These are phyloP conservation scores for Pholiota microspora DNA, from an alignment of 768 basidiomycete species.

Conservation along the genomic window DNA sequence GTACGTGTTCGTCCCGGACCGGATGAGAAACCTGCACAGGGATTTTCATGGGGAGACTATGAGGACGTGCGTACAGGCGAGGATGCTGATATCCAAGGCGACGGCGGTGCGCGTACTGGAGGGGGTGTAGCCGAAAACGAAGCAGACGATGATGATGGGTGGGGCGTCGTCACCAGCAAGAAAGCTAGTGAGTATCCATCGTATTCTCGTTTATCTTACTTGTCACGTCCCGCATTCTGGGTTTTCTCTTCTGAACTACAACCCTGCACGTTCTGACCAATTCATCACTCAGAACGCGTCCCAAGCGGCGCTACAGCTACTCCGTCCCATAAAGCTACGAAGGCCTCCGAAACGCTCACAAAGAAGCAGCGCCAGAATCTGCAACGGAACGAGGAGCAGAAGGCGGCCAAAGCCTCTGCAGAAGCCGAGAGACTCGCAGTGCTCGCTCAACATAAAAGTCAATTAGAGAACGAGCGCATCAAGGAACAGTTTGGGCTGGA, in stretches of 20 bases:
- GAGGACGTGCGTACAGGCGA: constrained; percentile 53
- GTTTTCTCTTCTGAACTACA: no score
- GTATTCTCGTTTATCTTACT: no score
- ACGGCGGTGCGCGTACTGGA: constrained; percentile 51
- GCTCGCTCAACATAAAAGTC: constrained; percentile 59
- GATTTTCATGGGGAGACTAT: constrained; percentile 78
- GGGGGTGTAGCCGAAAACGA: constrained; percentile 27
- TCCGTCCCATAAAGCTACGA: constrained; percentile 14
- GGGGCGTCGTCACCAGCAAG: constrained; percentile 72
- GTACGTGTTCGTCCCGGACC: constrained; percentile 62
- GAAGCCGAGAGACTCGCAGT: constrained; percentile 50
- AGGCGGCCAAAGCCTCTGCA: constrained; percentile 52
- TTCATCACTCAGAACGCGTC: not conserved
- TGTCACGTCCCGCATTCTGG: no score
- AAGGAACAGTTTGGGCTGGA: not conserved
- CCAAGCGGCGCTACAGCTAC: constrained; percentile 2
- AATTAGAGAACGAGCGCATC: constrained; percentile 53
- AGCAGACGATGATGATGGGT: constrained; percentile 74
- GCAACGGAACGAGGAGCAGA: constrained; percentile 53
- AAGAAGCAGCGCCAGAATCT: constrained; percentile 74
- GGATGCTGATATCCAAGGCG: constrained; percentile 57
- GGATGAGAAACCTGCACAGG: constrained; percentile 57
- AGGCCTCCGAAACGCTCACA: constrained; percentile 44
- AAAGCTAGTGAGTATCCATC: constrained; percentile 35
- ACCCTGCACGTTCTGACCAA: no score